Percentiles rank a stretch among this genome's conserved stretches.
Evolutionary conservation across 2,329 filamentous ascomycete genomes (phyloP).

Genomic region (Amphichorda felina): DNA sequence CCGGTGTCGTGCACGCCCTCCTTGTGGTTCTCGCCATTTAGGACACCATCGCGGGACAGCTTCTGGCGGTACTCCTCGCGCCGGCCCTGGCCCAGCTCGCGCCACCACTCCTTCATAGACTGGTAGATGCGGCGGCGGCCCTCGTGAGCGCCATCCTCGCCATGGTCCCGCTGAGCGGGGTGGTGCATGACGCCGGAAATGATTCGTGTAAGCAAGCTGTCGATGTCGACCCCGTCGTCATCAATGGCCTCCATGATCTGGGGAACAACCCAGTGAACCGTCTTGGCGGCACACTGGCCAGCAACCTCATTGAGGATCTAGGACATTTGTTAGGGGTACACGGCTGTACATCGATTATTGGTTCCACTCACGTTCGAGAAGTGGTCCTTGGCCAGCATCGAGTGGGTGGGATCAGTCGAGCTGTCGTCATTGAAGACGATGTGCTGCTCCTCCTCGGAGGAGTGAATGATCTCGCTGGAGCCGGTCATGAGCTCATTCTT

Average conservation of each 20-base stretch:
- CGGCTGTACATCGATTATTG: neutral
- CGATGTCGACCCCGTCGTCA: conserved; percentile 56
- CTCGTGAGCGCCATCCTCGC: conserved; percentile 58
- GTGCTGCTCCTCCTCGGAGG: conserved; percentile 72
- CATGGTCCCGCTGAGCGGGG: conserved; percentile 62
- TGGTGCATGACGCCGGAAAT: conserved; percentile 79
- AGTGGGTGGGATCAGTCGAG: conserved; percentile 77
- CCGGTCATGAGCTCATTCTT: conserved; percentile 79
- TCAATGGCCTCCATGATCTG: conserved; percentile 86
- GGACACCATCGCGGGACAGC: conserved; percentile 67
- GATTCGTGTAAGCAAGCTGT: conserved; percentile 63
- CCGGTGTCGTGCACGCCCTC: conserved; percentile 74
- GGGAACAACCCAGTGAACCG: conserved; percentile 77
- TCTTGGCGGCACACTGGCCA: conserved; percentile 66
- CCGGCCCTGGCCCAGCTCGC: conserved; percentile 46
- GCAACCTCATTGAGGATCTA: conserved; percentile 76
- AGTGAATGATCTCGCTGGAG: conserved; percentile 77
- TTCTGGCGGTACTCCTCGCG: conserved; percentile 59
- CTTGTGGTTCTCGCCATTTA: conserved; percentile 73
- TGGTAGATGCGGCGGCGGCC: conserved; percentile 67
- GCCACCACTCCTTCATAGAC: conserved; percentile 80
- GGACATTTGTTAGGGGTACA: neutral
- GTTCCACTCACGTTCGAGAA: conserved; percentile 59
- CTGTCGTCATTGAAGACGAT: conserved; percentile 75
- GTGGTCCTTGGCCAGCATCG: conserved; percentile 93